These are phyloP conservation scores for Ceratocystiopsis sp. DNA, from an alignment of 2,329 filamentous ascomycete species.

Conservation along the genomic window DNA sequence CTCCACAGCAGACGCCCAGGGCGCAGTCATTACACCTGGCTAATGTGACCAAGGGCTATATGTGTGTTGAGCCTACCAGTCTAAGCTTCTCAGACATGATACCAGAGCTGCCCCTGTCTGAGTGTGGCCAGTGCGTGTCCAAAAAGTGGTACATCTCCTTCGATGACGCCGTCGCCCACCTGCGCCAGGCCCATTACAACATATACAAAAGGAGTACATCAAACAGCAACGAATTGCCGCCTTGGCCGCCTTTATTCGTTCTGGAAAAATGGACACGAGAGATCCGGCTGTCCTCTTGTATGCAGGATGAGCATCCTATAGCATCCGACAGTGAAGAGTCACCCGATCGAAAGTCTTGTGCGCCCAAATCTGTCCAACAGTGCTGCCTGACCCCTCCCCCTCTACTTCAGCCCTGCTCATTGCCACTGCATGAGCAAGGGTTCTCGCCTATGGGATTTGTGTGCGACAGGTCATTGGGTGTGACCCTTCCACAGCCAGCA, in stretches of 20 bases:
- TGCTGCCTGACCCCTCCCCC: constrained; percentile 11
- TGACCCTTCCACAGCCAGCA: too few relatives aligned
- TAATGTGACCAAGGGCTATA: constrained; percentile 33
- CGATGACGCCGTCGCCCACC: constrained; percentile 86
- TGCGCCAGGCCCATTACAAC: constrained; percentile 77
- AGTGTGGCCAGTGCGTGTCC: constrained; percentile 38
- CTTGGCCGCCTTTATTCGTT: constrained; percentile 23
- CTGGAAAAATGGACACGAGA: constrained; percentile 43
- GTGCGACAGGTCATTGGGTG: too few relatives aligned
- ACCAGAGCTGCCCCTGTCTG: too few relatives aligned
- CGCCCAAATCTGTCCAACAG: constrained; percentile 10
- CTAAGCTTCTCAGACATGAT: too few relatives aligned
- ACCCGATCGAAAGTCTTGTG: constrained; percentile 23
- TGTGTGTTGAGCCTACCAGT: constrained; percentile 21
- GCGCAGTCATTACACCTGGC: constrained; percentile 23
- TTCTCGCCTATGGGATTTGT: too few relatives aligned
- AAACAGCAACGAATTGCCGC: constrained; percentile 33
- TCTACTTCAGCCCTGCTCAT: too few relatives aligned
- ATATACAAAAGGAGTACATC: constrained; percentile 13
- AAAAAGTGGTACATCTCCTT: constrained; percentile 76
- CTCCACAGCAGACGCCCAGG: too few relatives aligned
- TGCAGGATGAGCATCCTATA: constrained; percentile 27
- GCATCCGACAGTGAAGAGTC: constrained; percentile 32
- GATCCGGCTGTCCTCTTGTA: constrained; percentile 31
- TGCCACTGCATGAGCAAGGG: too few relatives aligned